phyloP scores from a whole-genome alignment of 2,329 filamentous ascomycete genomes.

The Fusarium citri region DNA sequence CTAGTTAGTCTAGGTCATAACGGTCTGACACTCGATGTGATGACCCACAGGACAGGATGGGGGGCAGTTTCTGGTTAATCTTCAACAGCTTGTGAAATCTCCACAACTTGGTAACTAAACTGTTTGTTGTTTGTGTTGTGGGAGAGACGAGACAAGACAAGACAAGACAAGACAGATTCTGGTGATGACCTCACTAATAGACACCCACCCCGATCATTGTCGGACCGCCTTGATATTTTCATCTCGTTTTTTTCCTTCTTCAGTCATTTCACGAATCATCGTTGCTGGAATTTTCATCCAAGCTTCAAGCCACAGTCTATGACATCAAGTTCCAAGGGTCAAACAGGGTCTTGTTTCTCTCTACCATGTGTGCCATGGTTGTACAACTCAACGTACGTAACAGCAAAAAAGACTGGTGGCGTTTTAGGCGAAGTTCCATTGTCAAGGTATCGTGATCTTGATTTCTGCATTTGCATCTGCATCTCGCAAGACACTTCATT shows the following conservation, averaged over 20 bases:
- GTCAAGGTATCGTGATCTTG: not conserved
- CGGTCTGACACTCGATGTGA: not conserved
- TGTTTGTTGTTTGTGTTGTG: not conserved
- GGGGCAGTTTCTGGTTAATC: not conserved
- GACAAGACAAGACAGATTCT: not conserved
- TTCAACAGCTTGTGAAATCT: not conserved
- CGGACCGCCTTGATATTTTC: conserved; percentile 6
- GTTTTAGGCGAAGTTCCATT: conserved; percentile 2
- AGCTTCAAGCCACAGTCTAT: conserved; percentile 11
- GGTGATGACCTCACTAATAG: conserved; percentile 31
- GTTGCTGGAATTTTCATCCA: not conserved
- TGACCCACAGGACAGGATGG: conserved; percentile 1
- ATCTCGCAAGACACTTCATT: not conserved
- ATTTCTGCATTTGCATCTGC: not conserved
- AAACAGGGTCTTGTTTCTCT: not conserved
- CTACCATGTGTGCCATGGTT: not conserved
- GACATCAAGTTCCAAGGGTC: conserved; percentile 2
- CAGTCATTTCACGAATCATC: not conserved
- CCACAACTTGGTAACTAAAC: not conserved
- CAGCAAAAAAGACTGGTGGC: not conserved
- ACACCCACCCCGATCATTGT: conserved; percentile 14
- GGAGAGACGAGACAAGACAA: too few species aligned
- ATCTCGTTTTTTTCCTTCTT: not conserved
- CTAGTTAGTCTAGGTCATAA: not conserved
- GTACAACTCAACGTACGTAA: not conserved